Base-by-base conservation (phyloP, 768 basidiomycete species). In the Butyriboletus loyo region DNA sequence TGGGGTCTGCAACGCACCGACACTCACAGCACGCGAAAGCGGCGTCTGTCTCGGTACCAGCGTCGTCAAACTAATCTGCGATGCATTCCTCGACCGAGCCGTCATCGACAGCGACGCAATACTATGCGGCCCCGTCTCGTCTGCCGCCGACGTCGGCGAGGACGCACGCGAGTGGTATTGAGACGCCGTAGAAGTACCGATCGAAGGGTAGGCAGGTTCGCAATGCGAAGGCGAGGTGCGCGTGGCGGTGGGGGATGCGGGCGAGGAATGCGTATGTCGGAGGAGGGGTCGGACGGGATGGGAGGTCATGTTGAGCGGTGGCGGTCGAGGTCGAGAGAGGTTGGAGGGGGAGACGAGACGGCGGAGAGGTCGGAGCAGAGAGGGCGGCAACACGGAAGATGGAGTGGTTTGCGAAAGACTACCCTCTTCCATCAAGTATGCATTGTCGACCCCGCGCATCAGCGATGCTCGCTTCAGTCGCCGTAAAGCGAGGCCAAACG, bases 51-150 rank as follows among this genome's bases (percentile, higher is more conserved):
- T 75, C 38, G 85, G 75, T 30, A 75, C 69, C 53, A 82, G 64
- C n/a, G 72, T 74, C 34, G 81, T 74, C 36, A 88, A 63, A 63
- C 79, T 88, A 65, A 83, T 77, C 66, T 83, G 80, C 5, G 86
- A 88, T 8, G 77, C 75, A 56, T 87, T 89, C 58, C 84, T 74
- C 58, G 87, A 89, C 15, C 87, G 80, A 44, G 81, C 72, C 3
- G 48, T 54, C 44, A 65, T 53, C 25, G 80, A 72, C 44, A 80
- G 66, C 22, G 73, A 72, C 52, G 74, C 67, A 13, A 68, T 52
- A 41, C 68, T 72, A 62, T 65, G 71, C 64, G 58, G 56, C 58
- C 52, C 19, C 36, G 37, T 53, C 8, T 57, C 59, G 35, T 56
- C 62, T 0, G 41, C 42, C 11, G 63, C 65, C 36, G 50, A 36